Base-by-base conservation (phyloP, 306 rosid species). In the Medicago ruthenica region DNA sequence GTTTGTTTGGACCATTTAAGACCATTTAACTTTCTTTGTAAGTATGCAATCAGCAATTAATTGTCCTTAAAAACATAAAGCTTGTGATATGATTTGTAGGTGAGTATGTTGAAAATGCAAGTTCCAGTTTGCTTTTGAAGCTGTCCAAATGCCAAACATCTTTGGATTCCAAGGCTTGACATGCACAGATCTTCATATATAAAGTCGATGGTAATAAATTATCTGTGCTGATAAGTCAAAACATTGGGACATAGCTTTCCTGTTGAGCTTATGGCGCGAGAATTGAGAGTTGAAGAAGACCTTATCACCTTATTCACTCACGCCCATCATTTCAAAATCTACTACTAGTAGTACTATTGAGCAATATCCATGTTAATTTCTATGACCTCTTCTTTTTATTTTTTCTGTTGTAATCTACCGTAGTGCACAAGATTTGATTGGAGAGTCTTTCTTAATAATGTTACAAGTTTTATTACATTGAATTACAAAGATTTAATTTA, bases 231-330 rank as follows among this genome's bases (percentile, higher is more conserved):
- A 81, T 81, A 75, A 81, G 86, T 85, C 88, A 85, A 85, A 70
- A 81, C 88, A 81, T 81, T 75, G 88, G 86, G 86, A 85, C 86
- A 81, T 85, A 57, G 81, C 81, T 81, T 78, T 74, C 76, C 79
- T 78, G 85, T 85, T 77, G 70, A 84, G 67, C 70, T 76, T 81
- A 37, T 71, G 81, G 45, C 86, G 79, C 84, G 82, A 85, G 34
- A 78, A 58, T 85, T 81, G 84, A 81, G 83, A 85, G 31, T 51
- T 13, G 13, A 66, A 15, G 6, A 53, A 15, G 6, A 53, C 67
- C 12, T 7, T 53, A 39, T 60, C 70, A 62, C 61, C 53, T 66
- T 69, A 80, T 57, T 69, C 63, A 57, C 8, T 9, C 34, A 21
- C 7, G 11, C 61, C 4, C 61, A 54, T 54, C 61, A 54, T 20